Base-by-base conservation (phyloP, 257 asterid genomes). In the Solanum rostratum region DNA sequence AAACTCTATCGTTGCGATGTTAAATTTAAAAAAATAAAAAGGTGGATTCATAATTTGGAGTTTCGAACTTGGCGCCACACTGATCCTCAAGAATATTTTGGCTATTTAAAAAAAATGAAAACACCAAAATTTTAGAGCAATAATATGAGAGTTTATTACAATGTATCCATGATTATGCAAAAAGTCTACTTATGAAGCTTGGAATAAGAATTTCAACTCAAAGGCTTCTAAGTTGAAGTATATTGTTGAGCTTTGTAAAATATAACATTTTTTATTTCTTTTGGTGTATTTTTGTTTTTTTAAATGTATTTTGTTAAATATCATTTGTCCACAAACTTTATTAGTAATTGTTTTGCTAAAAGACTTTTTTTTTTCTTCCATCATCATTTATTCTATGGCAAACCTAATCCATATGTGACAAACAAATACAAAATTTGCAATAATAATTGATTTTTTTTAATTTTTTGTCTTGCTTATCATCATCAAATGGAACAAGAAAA, bases 401-500 rank as follows among this genome's bases (percentile, higher is more conserved):
- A 76, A 74, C 60, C 81, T 24, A 73, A 1, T 45, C 3, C 81
- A 24, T 8, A 76, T 14, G 62, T 49, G 82, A 78, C 63, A 50
- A 76, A 15, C 62, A 76, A 16, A 49, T 46, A 76, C 60, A 76
- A 76, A 76, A 43, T 76, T 53, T 20, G 45, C 15, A 80, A 20
- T 54, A 60, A 83, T 68, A 66, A 85, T 79, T 66, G 49, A 14
- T 12, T 68, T 73, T 41, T 79, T 0, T 8, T 2, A n/a, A 12
- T 15, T 65, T 16, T 68, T 68, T 87, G 90, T 87, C 88, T 33
- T 57, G 60, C 87, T 83, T 57, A 27, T 50, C 82, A 49, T 76
- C 82, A 78, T 27, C 82, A 78, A 49, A 78, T 78, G 0, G 11
- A 76, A 49, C 62, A 76, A 27, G 0, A 49, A 74, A 74, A 7